A percentile compares a stretch with the other conserved stretches of the same genome.
phyloP scores from a whole-genome alignment of 2,329 filamentous ascomycete genomes.

The Fusarium abutilonis region DNA sequence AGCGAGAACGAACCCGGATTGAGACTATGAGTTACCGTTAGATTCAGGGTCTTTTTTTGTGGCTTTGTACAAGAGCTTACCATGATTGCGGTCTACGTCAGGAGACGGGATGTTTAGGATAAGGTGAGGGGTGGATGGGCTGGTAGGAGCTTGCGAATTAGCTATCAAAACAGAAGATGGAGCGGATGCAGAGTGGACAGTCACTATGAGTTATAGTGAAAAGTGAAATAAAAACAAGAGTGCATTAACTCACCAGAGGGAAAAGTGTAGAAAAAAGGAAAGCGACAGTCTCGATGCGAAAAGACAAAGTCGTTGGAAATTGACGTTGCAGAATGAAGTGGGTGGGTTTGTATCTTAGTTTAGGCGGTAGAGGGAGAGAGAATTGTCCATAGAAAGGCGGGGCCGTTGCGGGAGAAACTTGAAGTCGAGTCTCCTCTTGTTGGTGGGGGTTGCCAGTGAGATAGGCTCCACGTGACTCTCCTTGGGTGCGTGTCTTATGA shows the following conservation, averaged over 20 bases:
- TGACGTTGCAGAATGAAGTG: slow-evolving; percentile 28
- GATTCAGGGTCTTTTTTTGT: slow-evolving; percentile 19
- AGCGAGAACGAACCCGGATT: slow-evolving; percentile 66
- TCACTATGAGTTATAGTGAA: neutral
- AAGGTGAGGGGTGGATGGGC: slow-evolving; percentile 43
- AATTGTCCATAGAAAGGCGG: slow-evolving; percentile 42
- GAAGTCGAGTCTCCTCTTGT: slow-evolving; percentile 40
- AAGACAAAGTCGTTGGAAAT: slow-evolving; percentile 38
- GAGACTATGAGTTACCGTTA: slow-evolving; percentile 61
- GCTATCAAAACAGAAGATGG: slow-evolving; percentile 28
- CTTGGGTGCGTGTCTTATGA: slow-evolving; percentile 32
- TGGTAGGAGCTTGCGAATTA: slow-evolving; percentile 43
- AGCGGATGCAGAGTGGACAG: neutral
- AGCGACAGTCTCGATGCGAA: slow-evolving; percentile 38
- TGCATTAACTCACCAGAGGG: slow-evolving; percentile 31
- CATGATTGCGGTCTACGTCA: slow-evolving; percentile 53
- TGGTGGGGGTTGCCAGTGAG: slow-evolving; percentile 49
- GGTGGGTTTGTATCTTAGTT: slow-evolving; percentile 29
- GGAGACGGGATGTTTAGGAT: slow-evolving; percentile 44
- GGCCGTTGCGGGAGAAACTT: slow-evolving; percentile 48
- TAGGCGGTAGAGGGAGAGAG: slow-evolving; percentile 38
- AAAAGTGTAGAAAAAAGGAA: slow-evolving; percentile 23
- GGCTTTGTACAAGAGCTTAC: slow-evolving; percentile 48
- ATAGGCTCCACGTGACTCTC: slow-evolving; percentile 48
- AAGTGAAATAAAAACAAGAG: neutral